Base-by-base conservation (phyloP, 345 rosid species). In the Combretum micranthum region DNA sequence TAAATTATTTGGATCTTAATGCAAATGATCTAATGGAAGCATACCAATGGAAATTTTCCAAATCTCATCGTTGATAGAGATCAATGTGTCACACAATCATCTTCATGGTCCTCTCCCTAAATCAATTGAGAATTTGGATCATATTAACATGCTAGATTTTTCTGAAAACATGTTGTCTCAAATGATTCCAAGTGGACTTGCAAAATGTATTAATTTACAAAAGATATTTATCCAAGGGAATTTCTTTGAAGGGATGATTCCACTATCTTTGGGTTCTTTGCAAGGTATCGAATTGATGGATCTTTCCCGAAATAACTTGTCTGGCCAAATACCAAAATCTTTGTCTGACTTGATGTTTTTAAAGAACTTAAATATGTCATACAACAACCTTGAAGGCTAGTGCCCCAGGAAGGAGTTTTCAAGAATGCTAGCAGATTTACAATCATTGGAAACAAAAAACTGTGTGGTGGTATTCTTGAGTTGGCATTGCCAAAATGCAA, bases 291-390 rank as follows among this genome's bases (percentile, higher is more conserved):
- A 3, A 15, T 16, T 0, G 19, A 12, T 67, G 15, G 62, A 75
- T 53, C 65, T 75, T 53, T 75, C 70, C 0, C 62, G 32, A 10
- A 67, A 67, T 23, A 67, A 75, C 46, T 55, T 74, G 7, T 66
- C 67, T 0, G 68, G 75, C 1, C 39, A 48, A 17, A 64, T 75
- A 25, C 75, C 65, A 0, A 46, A 60, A 13, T 55, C 44, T 56
- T 54, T 75, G 7, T 52, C 15, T 14, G 16, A 49, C 14, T 23
- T 67, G 4, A 2, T 15, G 2, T 45, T 70, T 15, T 12, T 64
- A 5, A 1, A 61, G 21, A 5, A 22, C 12, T 44, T 70, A 4
- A 51, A 70, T 58, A 62, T 75, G 5, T 75, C 75, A 44, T 57
- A 49, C 51, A 75, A 64, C 47, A 55, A 64, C 12, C 59, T 75